Evolutionary conservation across 2,329 filamentous ascomycete species (phyloP), one percentile per base, ranked within the genome.

Genomic region (Sarocladium brachiariae): DNA sequence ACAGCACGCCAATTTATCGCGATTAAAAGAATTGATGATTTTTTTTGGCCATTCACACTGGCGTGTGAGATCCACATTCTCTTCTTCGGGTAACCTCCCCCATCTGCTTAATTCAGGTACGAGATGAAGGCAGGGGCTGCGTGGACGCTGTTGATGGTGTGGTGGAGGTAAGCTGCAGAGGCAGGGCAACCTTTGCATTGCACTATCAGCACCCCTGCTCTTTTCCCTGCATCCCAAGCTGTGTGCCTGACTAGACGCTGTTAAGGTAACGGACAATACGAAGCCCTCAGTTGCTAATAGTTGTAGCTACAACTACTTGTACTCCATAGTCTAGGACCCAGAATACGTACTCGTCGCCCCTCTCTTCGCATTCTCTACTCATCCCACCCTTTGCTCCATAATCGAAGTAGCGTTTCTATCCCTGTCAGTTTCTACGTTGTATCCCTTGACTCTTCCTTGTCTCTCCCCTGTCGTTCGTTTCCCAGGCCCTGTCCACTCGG

Each of bases 361-460:
- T 18, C 27, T 27, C 27, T 18, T 21, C 41, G 11, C 23, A 23
- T 41, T 38, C 43, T 39, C 37, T 46, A 18, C 18, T 47, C 30
- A 38, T 37, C 49, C 25, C 27, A 16, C 39, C 39, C 21, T 25
- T 13, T 16, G 21, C 21, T 47, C 27, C 38, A 37, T 19, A 35
- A 24, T n/a, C n/a, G n/a, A n/a, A n/a, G n/a, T n/a, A n/a, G n/a
- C n/a, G n/a, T 13, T 13, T 37, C 46, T 21, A 35, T 35, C 46
- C 46, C 19, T 49, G 46, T 35, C 46, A 13, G 2, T 49, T 49
- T 30, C 21, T 49, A 18, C 45, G 19, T 47, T 49, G 31, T 19
- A 49, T n/a, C 46, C 33, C 46, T 49, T 47, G 43, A 31, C 43
- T 45, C 23, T 45, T 45, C 45, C 30, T 48, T 48, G 27, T 33